Percentiles rank a stretch among this genome's conserved stretches.
Evolutionary conservation across 1,284 basidiomycete genomes (phyloP).

Genomic region (Fomitopsis betulina): DNA sequence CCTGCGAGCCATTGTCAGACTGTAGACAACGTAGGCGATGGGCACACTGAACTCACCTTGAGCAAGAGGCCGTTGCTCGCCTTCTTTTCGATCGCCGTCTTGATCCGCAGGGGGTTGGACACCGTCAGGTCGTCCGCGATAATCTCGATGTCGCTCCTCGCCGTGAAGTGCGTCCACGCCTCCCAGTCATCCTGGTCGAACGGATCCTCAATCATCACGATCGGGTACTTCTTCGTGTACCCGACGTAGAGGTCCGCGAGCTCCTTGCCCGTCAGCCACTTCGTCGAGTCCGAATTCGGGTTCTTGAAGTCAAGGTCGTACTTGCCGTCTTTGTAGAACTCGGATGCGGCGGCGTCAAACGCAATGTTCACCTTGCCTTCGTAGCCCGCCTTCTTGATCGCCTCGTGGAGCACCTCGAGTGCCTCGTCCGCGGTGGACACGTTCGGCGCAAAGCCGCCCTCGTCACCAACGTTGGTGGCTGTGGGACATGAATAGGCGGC

Average conservation of each 20-base stretch:
- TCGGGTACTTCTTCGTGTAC: constrained; percentile 91
- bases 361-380: constrained; percentile 99
- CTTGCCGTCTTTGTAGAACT: constrained; percentile 99
- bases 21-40: too few species aligned
- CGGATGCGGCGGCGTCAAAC: constrained; percentile 98
- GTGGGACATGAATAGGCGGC: too few species aligned
- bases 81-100: constrained; percentile 99
- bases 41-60: constrained; percentile 70
- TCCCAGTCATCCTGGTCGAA: constrained; percentile 99
- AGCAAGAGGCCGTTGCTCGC: constrained; percentile 98
- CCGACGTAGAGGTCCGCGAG: constrained; percentile 92
- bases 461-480: constrained; percentile 99
- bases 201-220: constrained; percentile 97
- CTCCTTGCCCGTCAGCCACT: constrained; percentile 92
- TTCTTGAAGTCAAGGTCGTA: constrained; percentile 99
- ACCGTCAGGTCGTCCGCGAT: constrained; percentile 99
- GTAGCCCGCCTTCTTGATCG: constrained; percentile 97
- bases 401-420: constrained; percentile 92
- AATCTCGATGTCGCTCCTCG: constrained; percentile 77
- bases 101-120: constrained; percentile 97
- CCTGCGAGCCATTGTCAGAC: constrained; percentile 32
- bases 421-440: constrained; percentile 96
- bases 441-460: constrained; percentile 99
- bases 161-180: constrained; percentile 93
- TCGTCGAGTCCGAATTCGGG: constrained; percentile 96